A percentile compares a stretch with the other conserved stretches of the same genome.
These are phyloP conservation scores for Penicillium lividum DNA, from an alignment of 495 filamentous ascomycete species.

Conservation along the genomic window DNA sequence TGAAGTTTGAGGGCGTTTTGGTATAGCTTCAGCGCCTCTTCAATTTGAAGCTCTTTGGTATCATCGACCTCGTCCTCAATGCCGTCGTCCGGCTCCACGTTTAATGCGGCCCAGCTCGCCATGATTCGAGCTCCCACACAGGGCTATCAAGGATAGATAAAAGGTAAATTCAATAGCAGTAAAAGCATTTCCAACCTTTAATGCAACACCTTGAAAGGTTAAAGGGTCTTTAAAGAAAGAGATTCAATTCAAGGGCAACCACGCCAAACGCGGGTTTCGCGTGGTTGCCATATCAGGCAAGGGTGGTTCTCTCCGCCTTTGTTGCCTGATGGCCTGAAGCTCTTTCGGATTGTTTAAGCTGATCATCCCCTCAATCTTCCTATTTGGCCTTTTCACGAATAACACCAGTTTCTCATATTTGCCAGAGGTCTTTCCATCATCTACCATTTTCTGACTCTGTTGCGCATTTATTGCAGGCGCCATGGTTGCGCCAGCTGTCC, in stretches of 20 bases:
- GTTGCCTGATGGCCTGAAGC: constrained; percentile 30
- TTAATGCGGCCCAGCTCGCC: constrained; percentile 75
- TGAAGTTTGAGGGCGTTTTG: constrained; percentile 90
- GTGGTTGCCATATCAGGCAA: constrained; percentile 36
- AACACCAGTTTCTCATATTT: background rate
- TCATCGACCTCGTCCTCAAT: constrained; percentile 90
- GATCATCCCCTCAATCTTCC: constrained; percentile 17
- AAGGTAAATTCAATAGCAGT: background rate
- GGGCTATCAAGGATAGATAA: constrained; percentile 3
- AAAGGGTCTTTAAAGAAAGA: background rate
- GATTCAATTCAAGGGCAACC: background rate
- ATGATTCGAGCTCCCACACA: constrained; percentile 31
- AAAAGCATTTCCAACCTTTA: constrained; percentile 21
- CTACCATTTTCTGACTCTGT: constrained; percentile 4
- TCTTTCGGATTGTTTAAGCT: constrained; percentile 20
- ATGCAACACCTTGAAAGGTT: background rate
- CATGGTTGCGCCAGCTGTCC: constrained; percentile 88
- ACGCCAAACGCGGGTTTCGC: constrained; percentile 29
- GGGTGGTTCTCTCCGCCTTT: constrained; percentile 28
- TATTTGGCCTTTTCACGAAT: constrained; percentile 8
- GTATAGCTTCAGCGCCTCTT: constrained; percentile 95
- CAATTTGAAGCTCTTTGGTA: constrained; percentile 93
- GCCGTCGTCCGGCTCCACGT: constrained; percentile 88
- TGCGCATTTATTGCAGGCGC: constrained; percentile 39
- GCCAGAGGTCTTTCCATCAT: background rate